phyloP scores from a whole-genome alignment of 768 basidiomycete genomes.

The Boletus subparvulus region DNA sequence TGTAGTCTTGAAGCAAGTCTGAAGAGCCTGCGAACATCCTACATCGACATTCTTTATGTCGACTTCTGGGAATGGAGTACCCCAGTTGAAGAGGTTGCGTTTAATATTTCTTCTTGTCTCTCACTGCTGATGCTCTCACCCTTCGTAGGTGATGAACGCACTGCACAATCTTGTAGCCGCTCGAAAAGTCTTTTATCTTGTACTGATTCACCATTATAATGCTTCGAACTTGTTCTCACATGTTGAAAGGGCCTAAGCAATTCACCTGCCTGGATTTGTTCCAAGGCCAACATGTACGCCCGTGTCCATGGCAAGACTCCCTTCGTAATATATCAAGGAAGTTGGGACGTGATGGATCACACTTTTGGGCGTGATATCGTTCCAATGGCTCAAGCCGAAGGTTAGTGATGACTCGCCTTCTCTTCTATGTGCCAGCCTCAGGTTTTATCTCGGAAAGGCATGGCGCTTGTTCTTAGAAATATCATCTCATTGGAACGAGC shows the following conservation, averaged over 20 bases:
- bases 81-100: background rate
- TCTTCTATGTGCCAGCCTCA: background rate
- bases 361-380: background rate
- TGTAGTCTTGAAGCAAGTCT: background rate
- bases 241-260: background rate
- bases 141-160: background rate
- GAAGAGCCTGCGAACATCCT: background rate
- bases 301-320: background rate
- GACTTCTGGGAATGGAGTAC: constrained; percentile 1
- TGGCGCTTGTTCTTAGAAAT: background rate
- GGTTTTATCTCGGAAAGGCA: background rate
- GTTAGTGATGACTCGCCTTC: background rate
- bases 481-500: background rate
- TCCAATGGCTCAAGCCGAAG: background rate
- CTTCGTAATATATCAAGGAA: background rate
- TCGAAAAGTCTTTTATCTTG: background rate
- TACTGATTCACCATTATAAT: background rate
- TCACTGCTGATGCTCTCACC: background rate
- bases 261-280: background rate
- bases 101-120: background rate
- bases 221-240: background rate
- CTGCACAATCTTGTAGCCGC: background rate
- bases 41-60: background rate
- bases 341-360: background rate
- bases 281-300: background rate